Evolutionary conservation across 192 early-diverging fungal genomes (phyloP), one percentile per base, ranked within the genome.

Genomic region (Cladochytrium replicatum): DNA sequence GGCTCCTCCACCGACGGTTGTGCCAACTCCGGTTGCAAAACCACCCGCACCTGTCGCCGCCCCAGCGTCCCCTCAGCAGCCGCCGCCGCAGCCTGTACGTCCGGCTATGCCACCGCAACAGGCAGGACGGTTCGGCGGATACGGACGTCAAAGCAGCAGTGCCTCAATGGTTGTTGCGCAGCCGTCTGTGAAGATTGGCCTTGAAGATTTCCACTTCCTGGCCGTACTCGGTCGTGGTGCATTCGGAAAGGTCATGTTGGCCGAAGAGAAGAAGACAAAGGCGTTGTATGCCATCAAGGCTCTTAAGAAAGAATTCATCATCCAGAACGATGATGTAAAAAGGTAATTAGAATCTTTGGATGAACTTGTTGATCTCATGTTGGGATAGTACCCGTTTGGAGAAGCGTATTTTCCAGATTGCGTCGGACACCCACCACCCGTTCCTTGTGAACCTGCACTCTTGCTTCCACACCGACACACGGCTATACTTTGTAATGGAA

Each of bases 251-350:
- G 88, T 91, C 15, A 91, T 91, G 87, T 64, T 91, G 50, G 84
- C 88, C 3, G 86, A 88, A 58, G 87, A 91, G 48, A 82, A 82
- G 55, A 22, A 60, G 34, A 66, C 75, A 21, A 66, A 69, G 48
- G 77, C 78, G 26, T 64, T 89, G 8, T 88, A 87, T 58, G 88
- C 88, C 3, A 88, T 91, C 66, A 91, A 91, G 58, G 87, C 87
- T 2, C 60, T 91, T 26, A 89, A 89, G 63, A 91, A 52, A 17
- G 43, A 98, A 56, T 93, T 89, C 56, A 95, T 97, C 44, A 87
- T 95, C 45, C 88, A 98, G 61, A 92, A 92, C 66, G 94, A 97
- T 66, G 93, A 97, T 68, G 85, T 98, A 17, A 85, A 85, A 58
- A 84, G 78, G 67, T 72, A 48, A 8, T 31, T 43, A 15, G 15